These are phyloP conservation scores for Turritis glabra DNA, from an alignment of 345 rosid species.

Conservation along the genomic window DNA sequence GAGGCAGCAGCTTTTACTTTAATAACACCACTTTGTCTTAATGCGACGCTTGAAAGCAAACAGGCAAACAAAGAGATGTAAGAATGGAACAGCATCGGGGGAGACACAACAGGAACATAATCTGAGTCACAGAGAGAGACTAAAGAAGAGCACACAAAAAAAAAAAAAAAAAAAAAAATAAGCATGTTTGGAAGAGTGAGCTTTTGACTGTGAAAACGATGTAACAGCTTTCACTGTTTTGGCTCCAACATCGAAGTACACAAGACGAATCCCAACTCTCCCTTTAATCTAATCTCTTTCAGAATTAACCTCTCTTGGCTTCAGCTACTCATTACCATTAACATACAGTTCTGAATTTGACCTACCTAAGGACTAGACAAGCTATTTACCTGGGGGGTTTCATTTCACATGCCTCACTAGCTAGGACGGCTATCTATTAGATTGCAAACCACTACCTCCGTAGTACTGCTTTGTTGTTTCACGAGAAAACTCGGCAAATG, in stretches of 20 bases:
- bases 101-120: constrained; percentile 37
- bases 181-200: constrained; percentile 29
- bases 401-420: neutral
- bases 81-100: constrained; percentile 27
- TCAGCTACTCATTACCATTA: neutral
- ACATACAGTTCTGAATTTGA: constrained; percentile 4
- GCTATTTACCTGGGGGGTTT: neutral
- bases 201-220: constrained; percentile 39
- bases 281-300: constrained; percentile 19
- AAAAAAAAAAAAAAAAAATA: neutral
- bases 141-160: constrained; percentile 22
- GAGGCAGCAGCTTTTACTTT: constrained; percentile 42
- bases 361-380: constrained; percentile 5
- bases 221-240: constrained; percentile 31
- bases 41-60: constrained; percentile 23
- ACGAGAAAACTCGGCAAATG: constrained; percentile 83
- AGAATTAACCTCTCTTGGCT: constrained; percentile 19
- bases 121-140: constrained; percentile 32
- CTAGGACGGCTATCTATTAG: constrained; percentile 46
- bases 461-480: constrained; percentile 85
- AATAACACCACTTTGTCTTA: constrained; percentile 35
- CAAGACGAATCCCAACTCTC: constrained; percentile 29
- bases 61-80: constrained; percentile 20
- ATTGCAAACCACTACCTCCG: constrained; percentile 81
- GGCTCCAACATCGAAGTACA: constrained; percentile 40